Evolutionary conservation across 225 moss, liverwort and hornwort species (phyloP), one percentile per base, ranked within the genome.

Genomic region (Bryoerythrophyllum caledonicum): DNA sequence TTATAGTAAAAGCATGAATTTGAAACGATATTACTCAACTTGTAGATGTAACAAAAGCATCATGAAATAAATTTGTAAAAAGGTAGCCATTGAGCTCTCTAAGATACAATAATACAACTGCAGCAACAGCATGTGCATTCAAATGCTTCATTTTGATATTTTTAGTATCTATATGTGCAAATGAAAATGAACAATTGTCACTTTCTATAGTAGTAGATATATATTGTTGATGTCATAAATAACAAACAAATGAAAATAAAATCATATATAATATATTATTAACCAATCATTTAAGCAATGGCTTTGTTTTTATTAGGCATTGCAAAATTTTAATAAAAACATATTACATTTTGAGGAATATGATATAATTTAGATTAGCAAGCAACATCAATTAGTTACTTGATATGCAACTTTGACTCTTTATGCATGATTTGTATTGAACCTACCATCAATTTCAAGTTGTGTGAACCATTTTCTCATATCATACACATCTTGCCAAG

Each of bases 31-130:
- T 61, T 34, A 67, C 71, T 74, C 19, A 77, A 88, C 88, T 75
- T 78, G 85, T 44, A 78, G 71, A 59, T 14, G 70, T 68, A 69
- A 88, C 24, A 72, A 88, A 88, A 13, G 74, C 69, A 78, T 41
- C 37, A 3, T 88, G 67, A 12, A 88, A 25, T 2, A 54, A 35
- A 41, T 78, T 14, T 4, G 82, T 85, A 7, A 88, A 80, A 53
- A 88, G 75, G 15, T 65, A 85, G 51, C 85, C 88, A 59, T 88
- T 78, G 14, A 88, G 85, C 24, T 88, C 85, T 76, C 78, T 12
- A 32, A 88, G 82, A 7, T 76, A 88, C 21, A 85, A 48, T n/a
- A 82, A 35, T 17, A 82, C 52, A 2, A 28, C 20, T 66, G 80
- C 66, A 9, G 80, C 88, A 49, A 88, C 80, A 23, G 10, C 30